Evolutionary conservation across 371 early-diverging fungal species (phyloP), one percentile per base, ranked within the genome.

Genomic region (Lichtheimia ornata): DNA sequence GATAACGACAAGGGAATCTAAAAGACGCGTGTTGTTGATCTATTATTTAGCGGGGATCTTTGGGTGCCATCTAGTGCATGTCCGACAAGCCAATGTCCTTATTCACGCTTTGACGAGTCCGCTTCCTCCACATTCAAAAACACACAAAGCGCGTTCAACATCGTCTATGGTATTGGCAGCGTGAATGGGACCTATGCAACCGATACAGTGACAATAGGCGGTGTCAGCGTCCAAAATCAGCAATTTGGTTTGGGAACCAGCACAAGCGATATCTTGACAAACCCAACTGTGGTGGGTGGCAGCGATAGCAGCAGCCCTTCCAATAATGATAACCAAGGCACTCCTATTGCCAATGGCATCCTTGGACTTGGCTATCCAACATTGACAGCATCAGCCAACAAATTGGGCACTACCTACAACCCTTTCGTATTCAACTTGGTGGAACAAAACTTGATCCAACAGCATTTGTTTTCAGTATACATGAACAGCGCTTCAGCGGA

Each of bases 41-140:
- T 50, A 13, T 62, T 45, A 20, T 47, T 17, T 57, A 79, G 79
- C 70, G 74, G 74, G 43, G 80, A 79, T 62, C 59, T 79, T 18
- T 79, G 80, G 80, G 63, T 79, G 24, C 80, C 80, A 17, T 74
- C 73, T 4, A 62, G 62, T 2, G 40, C 53, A 40, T 79, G 80
- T 58, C 68, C 80, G 11, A 53, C 62, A 14, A 62, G 53, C n/a
- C 56, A 62, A 25, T 79, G 80, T 66, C 76, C 80, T 12, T 74
- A 74, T 43, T 49, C 43, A 7, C 43, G 64, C 2, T 82, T 79
- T 49, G 65, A 73, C 43, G 12, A 52, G 24, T 25, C 53, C 9
- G 28, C 57, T 0, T 77, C 77, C 2, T 67, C 65, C 0, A 74
- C 74, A 11, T 79, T 65, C 49, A 73, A 71, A 49, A 25, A 63